phyloP scores from a whole-genome alignment of 2,329 filamentous ascomycete species.

The Salinomyces thailandicus region DNA sequence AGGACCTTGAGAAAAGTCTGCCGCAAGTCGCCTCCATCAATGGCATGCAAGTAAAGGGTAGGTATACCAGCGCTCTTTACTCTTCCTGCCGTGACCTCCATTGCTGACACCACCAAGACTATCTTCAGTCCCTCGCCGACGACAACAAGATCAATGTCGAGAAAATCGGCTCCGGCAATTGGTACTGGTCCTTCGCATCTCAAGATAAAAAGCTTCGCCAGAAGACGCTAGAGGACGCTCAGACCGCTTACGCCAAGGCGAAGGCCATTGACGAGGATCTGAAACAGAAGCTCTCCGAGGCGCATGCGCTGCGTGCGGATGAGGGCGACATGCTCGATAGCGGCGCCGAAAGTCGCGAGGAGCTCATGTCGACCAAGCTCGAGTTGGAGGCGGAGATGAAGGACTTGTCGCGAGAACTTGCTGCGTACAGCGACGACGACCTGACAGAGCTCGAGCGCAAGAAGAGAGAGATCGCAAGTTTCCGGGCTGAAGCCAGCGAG shows the following conservation, averaged over 20 bases:
- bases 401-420: slow-evolving; percentile 31
- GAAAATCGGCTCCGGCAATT: slow-evolving; percentile 61
- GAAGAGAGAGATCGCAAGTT: slow-evolving; percentile 22
- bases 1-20: slow-evolving; percentile 56
- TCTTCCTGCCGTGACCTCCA: not conserved
- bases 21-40: slow-evolving; percentile 53
- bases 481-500: slow-evolving; percentile 25
- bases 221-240: slow-evolving; percentile 26
- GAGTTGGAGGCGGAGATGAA: slow-evolving; percentile 29
- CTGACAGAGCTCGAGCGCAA: slow-evolving; percentile 36
- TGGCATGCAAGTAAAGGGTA: slow-evolving; percentile 44
- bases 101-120: slow-evolving; percentile 35
- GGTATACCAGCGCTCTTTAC: not conserved
- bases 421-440: slow-evolving; percentile 37
- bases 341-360: slow-evolving; percentile 25
- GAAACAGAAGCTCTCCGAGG: slow-evolving; percentile 30
- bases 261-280: slow-evolving; percentile 28
- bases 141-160: slow-evolving; percentile 54
- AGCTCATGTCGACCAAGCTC: slow-evolving; percentile 27
- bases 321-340: slow-evolving; percentile 26
- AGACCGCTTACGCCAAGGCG: slow-evolving; percentile 30
- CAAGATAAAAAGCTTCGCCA: slow-evolving; percentile 45
- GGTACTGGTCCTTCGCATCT: slow-evolving; percentile 58
- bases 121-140: slow-evolving; percentile 50
- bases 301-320: slow-evolving; percentile 30